Evolutionary conservation across 805 yeast genomes (phyloP).

Genomic region (Suhomyces sp.): DNA sequence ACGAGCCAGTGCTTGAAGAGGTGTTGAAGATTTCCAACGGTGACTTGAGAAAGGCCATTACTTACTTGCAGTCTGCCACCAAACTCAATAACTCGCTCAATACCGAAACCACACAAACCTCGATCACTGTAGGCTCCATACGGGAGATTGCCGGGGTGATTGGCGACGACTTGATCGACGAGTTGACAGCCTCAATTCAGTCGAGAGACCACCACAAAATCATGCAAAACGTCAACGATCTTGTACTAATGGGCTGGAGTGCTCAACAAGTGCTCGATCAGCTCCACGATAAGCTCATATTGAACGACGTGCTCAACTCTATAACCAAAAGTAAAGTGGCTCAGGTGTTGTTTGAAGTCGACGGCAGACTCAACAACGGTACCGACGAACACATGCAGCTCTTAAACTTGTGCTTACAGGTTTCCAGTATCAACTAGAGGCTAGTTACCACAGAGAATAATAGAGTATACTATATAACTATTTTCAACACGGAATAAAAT

Average conservation of each 20-base stretch:
- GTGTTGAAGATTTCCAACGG: constrained; percentile 78
- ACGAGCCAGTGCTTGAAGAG: constrained; percentile 56
- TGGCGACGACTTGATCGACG: constrained; percentile 45
- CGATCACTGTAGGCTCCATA: constrained; percentile 46
- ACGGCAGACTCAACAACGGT: constrained; percentile 73
- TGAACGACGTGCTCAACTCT: constrained; percentile 49
- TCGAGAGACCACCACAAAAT: constrained; percentile 28
- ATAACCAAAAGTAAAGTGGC: constrained; percentile 65
- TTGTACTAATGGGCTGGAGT: constrained; percentile 71
- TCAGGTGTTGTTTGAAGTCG: constrained; percentile 65
- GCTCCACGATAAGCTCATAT: constrained; percentile 62
- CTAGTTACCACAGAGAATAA: neutral
- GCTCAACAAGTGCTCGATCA: constrained; percentile 70
- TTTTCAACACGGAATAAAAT: too few species aligned
- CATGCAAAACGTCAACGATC: constrained; percentile 44
- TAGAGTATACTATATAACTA: too few species aligned
- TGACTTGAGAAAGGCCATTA: constrained; percentile 90
- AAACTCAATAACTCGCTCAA: constrained; percentile 41
- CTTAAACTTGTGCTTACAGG: constrained; percentile 51
- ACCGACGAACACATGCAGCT: constrained; percentile 85
- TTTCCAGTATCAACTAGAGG: constrained; percentile 14
- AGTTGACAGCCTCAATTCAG: constrained; percentile 35
- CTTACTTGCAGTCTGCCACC: constrained; percentile 81
- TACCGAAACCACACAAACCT: constrained; percentile 23
- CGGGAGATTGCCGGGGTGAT: constrained; percentile 78